These are phyloP conservation scores for Avena sativa DNA, from an alignment of 176 grass and related monocot species.

Conservation along the genomic window DNA sequence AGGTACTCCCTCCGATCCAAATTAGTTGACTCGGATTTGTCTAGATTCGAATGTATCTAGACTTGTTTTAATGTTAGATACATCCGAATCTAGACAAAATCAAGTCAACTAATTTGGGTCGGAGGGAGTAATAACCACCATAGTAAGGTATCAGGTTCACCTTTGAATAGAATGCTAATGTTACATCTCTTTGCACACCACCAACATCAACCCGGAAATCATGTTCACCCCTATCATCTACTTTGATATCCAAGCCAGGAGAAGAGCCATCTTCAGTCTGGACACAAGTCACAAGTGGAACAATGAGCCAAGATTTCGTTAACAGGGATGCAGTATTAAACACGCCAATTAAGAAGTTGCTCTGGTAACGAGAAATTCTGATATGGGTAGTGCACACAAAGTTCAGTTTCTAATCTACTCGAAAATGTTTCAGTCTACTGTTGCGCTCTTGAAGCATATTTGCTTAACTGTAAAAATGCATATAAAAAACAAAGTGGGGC, in stretches of 20 bases:
- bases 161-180: conserved; percentile 83
- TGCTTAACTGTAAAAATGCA: not conserved
- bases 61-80: too few relatives aligned
- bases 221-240: conserved; percentile 56
- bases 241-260: conserved; percentile 74
- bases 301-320: conserved; percentile 21
- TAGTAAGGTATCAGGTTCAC: conserved; percentile 42
- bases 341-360: conserved; percentile 25
- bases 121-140: not conserved
- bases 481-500: not conserved
- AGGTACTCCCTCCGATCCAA: too few relatives aligned
- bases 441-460: conserved; percentile 1
- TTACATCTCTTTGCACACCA: conserved; percentile 78
- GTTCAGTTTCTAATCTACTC: conserved; percentile 1
- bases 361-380: not conserved
- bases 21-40: too few relatives aligned
- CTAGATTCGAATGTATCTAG: too few relatives aligned
- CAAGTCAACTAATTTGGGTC: too few relatives aligned
- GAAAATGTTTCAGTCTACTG: not conserved
- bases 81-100: too few relatives aligned
- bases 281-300: conserved; percentile 36
- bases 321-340: conserved; percentile 19
- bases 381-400: not conserved
- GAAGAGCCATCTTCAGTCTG: conserved; percentile 78
- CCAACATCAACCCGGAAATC: conserved; percentile 78